Conservation (phyloP, 2,329 filamentous ascomycete species). For the Sporothrix curviconia region DNA sequence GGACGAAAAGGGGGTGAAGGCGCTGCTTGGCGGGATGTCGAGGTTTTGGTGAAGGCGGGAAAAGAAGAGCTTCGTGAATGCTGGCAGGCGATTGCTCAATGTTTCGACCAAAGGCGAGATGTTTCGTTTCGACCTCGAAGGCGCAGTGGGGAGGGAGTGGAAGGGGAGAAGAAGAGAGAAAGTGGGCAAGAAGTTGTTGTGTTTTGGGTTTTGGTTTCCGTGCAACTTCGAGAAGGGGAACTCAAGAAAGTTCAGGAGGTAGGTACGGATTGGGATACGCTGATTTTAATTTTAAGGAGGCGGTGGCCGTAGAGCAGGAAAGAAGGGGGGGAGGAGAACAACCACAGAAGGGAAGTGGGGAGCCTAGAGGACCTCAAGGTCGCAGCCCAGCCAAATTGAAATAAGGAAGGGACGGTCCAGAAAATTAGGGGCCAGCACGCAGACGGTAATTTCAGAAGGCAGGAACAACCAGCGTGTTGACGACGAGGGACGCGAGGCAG, state of each 20-base stretch:
- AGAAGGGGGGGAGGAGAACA: conserved; percentile 5
- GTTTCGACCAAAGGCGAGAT: conserved; percentile 10
- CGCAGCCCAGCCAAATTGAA: conserved; percentile 3
- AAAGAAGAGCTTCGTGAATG: background rate
- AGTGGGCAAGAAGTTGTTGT: conserved; percentile 10
- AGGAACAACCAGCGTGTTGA: conserved; percentile 2
- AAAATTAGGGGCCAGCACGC: conserved; percentile 8
- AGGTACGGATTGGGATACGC: conserved; percentile 18
- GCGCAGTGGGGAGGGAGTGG: conserved; percentile 3
- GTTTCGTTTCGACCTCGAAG: conserved; percentile 19
- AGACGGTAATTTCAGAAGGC: conserved; percentile 12
- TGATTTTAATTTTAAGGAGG: conserved; percentile 22
- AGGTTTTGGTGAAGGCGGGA: background rate
- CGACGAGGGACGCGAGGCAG: background rate
- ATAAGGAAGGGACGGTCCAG: conserved; percentile 8
- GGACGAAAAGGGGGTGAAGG: conserved; percentile 11
- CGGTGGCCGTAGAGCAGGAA: conserved; percentile 15
- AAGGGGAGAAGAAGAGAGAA: background rate
- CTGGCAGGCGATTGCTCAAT: conserved; percentile 5
- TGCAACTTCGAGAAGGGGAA: conserved; percentile 15
- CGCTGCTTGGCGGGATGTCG: conserved; percentile 3
- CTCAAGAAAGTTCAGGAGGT: conserved; percentile 10
- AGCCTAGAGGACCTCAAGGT: background rate
- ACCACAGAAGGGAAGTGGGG: conserved; percentile 1
- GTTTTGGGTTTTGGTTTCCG: conserved; percentile 14